Evolutionary conservation across 257 asterid species (phyloP), one percentile per base, ranked within the genome.

Genomic region (Anisodus tanguticus): DNA sequence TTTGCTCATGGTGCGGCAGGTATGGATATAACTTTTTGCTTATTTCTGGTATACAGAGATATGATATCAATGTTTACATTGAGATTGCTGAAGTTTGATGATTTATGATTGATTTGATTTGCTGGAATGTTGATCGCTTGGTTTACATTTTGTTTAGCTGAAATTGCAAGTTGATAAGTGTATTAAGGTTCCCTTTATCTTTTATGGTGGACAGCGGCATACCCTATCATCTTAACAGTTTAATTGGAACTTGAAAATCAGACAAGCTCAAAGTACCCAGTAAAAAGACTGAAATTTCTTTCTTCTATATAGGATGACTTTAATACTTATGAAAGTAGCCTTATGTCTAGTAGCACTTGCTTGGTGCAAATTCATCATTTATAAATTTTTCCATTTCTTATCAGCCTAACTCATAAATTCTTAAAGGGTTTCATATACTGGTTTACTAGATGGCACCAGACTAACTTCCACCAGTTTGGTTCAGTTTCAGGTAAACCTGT

Each of bases 1-100:
- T 54, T 54, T 16, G 11, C 17, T 67, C 97, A 93, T 89, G 95
- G 97, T 35, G 87, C 87, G 51, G 93, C 89, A 87, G 94, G 97
- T 93, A 92, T 76, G 71, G 54, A 37, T 26, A 17, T 41, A 8
- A 76, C 2, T 26, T 84, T 47, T 31, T 74, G 13, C 78, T 74
- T 81, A 81, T 62, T 62, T 19, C 59, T 60, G 60, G 49, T 59
- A 16, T 43, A 60, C 0, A 12, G 26, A 17, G 13, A 57, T 26
- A 41, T 7, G 57, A 64, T 64, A 66, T 66, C 37, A 66, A 31
- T 51, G 35, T 58, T 68, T 68, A 16, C 51, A 59, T 1, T 49
- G 13, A 49, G 22, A 26, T 58, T 17, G 35, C 35, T 31, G 35
- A 31, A 31, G 35, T 31, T 31, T 31, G 55, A 35, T 66, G 9